Evolutionary conservation across 306 rosid species (phyloP).

Genomic region (Dicorynia guianensis): DNA sequence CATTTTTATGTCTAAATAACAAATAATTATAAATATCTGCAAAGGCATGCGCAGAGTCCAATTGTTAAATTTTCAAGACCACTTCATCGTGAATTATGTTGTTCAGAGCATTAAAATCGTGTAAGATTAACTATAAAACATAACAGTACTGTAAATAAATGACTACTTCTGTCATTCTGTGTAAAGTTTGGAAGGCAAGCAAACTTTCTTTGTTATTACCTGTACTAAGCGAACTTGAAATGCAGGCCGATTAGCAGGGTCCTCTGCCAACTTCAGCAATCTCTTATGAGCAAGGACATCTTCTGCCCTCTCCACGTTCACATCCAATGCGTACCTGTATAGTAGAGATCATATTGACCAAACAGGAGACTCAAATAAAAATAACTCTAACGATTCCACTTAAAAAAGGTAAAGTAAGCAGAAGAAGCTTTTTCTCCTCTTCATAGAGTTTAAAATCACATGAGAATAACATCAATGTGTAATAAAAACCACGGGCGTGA

Average conservation of each 20-base stretch:
- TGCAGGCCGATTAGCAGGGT: constrained; percentile 55
- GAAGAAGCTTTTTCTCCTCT: no score
- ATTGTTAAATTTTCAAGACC: neutral
- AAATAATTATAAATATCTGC: no score
- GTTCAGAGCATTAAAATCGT: neutral
- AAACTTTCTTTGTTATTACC: constrained; percentile 38
- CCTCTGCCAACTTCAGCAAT: constrained; percentile 62
- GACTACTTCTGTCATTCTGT: no score
- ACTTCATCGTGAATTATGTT: neutral
- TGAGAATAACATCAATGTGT: no score
- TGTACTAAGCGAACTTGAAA: constrained; percentile 65
- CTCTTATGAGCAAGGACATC: constrained; percentile 67
- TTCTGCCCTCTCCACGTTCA: constrained; percentile 71
- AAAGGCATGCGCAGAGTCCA: no score
- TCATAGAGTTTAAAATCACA: no score
- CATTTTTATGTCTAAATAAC: no score
- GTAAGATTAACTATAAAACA: neutral
- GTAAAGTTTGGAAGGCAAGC: neutral
- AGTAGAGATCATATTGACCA: constrained; percentile 20
- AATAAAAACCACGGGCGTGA: no score
- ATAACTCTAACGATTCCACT: no score
- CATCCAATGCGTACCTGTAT: constrained; percentile 68
- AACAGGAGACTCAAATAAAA: no score
- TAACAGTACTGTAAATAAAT: no score
- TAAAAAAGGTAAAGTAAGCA: no score